A percentile compares a stretch with the other conserved stretches of the same genome.
Evolutionary conservation across 1,284 basidiomycete genomes (phyloP).

Genomic region (Cutaneotrichosporon cutaneum): DNA sequence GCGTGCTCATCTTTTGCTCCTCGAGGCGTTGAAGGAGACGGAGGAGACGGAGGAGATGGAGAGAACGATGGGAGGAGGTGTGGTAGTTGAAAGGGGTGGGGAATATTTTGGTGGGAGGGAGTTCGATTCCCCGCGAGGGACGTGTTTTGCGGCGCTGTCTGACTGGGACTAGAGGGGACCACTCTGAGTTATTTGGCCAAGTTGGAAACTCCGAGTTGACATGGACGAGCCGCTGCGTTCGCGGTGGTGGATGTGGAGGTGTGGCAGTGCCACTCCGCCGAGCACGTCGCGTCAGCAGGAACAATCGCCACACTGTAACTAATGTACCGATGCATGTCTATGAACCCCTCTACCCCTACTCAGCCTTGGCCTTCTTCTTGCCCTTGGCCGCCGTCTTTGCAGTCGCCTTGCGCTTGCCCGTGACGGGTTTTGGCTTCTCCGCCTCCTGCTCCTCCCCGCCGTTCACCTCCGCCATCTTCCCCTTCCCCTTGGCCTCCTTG

Average conservation of each 20-base stretch:
- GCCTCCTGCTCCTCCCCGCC: conserved; percentile 15
- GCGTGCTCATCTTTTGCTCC: neutral
- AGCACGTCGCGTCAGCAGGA: no score
- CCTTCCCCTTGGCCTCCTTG: conserved; percentile 13
- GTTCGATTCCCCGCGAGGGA: no score
- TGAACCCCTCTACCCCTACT: conserved; percentile 18
- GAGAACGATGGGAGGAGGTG: no score
- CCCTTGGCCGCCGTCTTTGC: conserved; percentile 24
- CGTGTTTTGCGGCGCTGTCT: no score
- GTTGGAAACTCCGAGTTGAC: no score
- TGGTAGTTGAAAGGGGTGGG: no score
- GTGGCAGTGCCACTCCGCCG: neutral
- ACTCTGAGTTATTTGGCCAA: no score
- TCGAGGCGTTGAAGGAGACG: neutral
- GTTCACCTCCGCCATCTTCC: conserved; percentile 14
- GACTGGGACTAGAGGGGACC: no score
- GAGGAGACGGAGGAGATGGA: no score
- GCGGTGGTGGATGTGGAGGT: neutral
- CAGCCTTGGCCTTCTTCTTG: conserved; percentile 21
- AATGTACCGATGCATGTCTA: conserved; percentile 14
- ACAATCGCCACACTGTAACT: neutral
- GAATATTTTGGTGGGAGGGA: no score
- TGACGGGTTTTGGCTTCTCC: conserved; percentile 22
- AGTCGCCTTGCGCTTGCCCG: conserved; percentile 19
- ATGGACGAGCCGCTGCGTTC: no score